Conservation (phyloP, 116 monocot species). For the Iris pallida region DNA sequence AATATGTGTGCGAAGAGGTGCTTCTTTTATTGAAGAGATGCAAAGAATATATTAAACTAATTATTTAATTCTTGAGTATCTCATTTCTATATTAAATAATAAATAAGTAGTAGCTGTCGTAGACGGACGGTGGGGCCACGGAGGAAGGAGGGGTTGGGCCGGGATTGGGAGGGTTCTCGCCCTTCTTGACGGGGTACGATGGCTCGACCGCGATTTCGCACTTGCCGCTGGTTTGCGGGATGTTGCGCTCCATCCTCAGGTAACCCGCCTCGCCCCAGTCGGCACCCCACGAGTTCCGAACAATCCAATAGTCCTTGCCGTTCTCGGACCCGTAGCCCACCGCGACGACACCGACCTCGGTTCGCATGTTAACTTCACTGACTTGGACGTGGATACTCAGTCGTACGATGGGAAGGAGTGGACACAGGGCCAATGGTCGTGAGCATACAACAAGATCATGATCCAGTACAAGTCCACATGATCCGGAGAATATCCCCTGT, state of each 20-base stretch:
- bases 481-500: no score
- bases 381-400: background rate
- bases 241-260: conserved; percentile 43
- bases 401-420: background rate
- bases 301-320: conserved; percentile 61
- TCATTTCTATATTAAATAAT: no score
- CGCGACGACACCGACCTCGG: conserved; percentile 29
- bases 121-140: conserved; percentile 39
- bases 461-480: no score
- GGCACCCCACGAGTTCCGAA: conserved; percentile 66
- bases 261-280: conserved; percentile 64
- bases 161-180: conserved; percentile 31
- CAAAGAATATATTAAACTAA: no score
- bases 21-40: no score
- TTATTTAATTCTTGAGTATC: no score
- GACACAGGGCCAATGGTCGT: background rate
- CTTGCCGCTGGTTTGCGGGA: conserved; percentile 12
- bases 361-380: no score
- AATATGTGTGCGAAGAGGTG: no score
- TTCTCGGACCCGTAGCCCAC: conserved; percentile 62
- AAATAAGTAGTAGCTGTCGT: conserved; percentile 54
- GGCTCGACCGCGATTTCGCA: conserved; percentile 32
- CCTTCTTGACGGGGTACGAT: conserved; percentile 28
- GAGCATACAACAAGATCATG: no score
- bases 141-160: conserved; percentile 55